Evolutionary conservation across 108 stramenopile species (phyloP).

Genomic region (Fistulifera pelliculosa): DNA sequence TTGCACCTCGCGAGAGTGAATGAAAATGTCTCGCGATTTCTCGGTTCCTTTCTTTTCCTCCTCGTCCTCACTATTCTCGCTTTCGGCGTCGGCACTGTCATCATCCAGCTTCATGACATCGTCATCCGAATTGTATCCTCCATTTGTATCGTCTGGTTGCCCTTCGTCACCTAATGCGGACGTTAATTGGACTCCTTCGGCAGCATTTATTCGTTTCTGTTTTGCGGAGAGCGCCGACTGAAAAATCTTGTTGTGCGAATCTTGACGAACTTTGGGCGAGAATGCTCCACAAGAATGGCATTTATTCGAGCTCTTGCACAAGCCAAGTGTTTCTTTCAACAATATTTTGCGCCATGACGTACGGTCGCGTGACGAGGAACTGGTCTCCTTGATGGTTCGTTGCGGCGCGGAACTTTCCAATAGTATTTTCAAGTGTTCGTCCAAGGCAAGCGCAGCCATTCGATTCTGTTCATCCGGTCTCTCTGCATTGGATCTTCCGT

Average conservation of each 20-base stretch:
- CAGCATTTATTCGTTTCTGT: slow-evolving; percentile 39
- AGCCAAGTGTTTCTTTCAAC: slow-evolving; percentile 57
- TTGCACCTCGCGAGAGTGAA: slow-evolving; percentile 89
- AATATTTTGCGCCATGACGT: slow-evolving; percentile 32
- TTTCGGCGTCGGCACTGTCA: slow-evolving; percentile 13
- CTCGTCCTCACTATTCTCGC: slow-evolving; percentile 31
- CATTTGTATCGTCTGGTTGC: slow-evolving; percentile 20
- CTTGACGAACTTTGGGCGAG: slow-evolving; percentile 85
- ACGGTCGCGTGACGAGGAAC: slow-evolving; percentile 3
- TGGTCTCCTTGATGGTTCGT: slow-evolving; percentile 1
- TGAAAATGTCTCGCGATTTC: slow-evolving; percentile 42
- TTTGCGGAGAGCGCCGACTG: slow-evolving; percentile 39
- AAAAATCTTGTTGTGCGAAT: slow-evolving; percentile 93
- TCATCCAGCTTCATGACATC: slow-evolving; percentile 24
- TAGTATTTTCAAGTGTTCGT: slow-evolving; percentile 25
- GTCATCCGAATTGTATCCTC: slow-evolving; percentile 16
- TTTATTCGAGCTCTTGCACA: slow-evolving; percentile 35
- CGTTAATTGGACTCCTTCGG: slow-evolving; percentile 47
- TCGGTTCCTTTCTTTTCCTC: slow-evolving; percentile 26
- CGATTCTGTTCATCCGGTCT: slow-evolving; percentile 22
- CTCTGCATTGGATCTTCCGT: background rate
- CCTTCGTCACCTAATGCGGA: slow-evolving; percentile 40
- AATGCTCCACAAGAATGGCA: slow-evolving; percentile 90
- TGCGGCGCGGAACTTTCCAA: background rate
- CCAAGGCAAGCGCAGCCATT: slow-evolving; percentile 9